Conservation (phyloP, 768 basidiomycete genomes). For the Russula vinacea region DNA sequence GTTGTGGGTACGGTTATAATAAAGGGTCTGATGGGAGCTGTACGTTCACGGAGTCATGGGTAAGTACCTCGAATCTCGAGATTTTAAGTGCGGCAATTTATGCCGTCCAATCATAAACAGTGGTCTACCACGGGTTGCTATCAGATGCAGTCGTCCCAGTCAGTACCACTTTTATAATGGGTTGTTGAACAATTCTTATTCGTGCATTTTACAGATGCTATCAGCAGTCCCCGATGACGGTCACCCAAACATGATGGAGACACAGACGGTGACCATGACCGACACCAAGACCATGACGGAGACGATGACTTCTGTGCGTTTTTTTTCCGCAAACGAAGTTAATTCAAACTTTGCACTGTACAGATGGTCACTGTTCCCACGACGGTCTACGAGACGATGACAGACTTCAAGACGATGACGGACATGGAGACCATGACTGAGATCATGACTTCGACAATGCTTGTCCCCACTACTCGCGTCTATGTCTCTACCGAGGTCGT, state of each 20-base stretch:
- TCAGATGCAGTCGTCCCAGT: constrained; percentile 11
- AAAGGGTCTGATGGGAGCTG: constrained; percentile 58
- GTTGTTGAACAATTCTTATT: not conserved
- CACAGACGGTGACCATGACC: constrained; percentile 40
- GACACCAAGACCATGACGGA: constrained; percentile 33
- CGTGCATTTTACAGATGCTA: constrained; percentile 19
- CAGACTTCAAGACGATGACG: constrained; percentile 29
- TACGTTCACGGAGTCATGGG: constrained; percentile 51
- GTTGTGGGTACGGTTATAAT: constrained; percentile 68
- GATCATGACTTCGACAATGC: constrained; percentile 47
- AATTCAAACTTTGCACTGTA: not conserved
- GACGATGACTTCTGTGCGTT: constrained; percentile 32
- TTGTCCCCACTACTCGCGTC: constrained; percentile 60
- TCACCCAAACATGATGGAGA: constrained; percentile 43
- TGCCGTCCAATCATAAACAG: constrained; percentile 1
- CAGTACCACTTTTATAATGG: not conserved
- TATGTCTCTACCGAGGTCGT: constrained; percentile 53
- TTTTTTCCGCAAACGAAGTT: not conserved
- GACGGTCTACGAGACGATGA: constrained; percentile 30
- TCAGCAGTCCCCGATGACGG: constrained; percentile 41
- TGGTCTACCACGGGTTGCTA: constrained; percentile 22
- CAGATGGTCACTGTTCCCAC: constrained; percentile 27
- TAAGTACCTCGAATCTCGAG: constrained; percentile 37
- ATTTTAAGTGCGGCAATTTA: not conserved
- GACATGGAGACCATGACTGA: constrained; percentile 29